Evolutionary conservation across 2,329 filamentous ascomycete species (phyloP).

Genomic region (Pseudocercospora pini-densiflorae): DNA sequence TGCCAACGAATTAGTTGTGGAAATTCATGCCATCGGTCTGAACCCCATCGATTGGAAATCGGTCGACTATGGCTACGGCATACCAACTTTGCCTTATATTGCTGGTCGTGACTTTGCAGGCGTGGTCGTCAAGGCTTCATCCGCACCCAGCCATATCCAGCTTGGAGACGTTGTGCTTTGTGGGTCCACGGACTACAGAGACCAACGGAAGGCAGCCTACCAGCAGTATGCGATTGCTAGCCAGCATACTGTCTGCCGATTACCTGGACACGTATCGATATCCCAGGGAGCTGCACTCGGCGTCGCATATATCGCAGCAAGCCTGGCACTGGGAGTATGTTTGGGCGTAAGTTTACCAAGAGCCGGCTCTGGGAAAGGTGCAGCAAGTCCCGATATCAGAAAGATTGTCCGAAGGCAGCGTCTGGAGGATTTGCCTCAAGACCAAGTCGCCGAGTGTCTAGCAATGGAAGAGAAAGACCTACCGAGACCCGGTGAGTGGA

Average conservation of each 20-base stretch:
- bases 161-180: slow-evolving; percentile 28
- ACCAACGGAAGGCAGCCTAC: slow-evolving; percentile 49
- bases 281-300: slow-evolving; percentile 46
- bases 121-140: slow-evolving; percentile 35
- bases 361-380: slow-evolving; percentile 4
- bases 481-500: slow-evolving; percentile 22
- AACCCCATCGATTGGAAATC: slow-evolving; percentile 50
- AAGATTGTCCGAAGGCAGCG: slow-evolving; percentile 45
- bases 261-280: slow-evolving; percentile 43
- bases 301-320: slow-evolving; percentile 48
- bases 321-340: slow-evolving; percentile 51
- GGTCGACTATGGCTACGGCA: slow-evolving; percentile 50
- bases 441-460: slow-evolving; percentile 40
- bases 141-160: slow-evolving; percentile 49
- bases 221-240: slow-evolving; percentile 50
- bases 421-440: slow-evolving; percentile 26
- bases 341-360: slow-evolving; percentile 40
- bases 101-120: slow-evolving; percentile 30
- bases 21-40: slow-evolving; percentile 42
- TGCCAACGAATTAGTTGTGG: slow-evolving; percentile 44
- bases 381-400: slow-evolving; percentile 25
- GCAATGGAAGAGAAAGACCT: slow-evolving; percentile 24
- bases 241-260: slow-evolving; percentile 47
- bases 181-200: slow-evolving; percentile 51
- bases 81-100: slow-evolving; percentile 45